These are phyloP conservation scores for Curvularia lunata DNA, from an alignment of 2,329 filamentous ascomycete genomes.

Conservation along the genomic window DNA sequence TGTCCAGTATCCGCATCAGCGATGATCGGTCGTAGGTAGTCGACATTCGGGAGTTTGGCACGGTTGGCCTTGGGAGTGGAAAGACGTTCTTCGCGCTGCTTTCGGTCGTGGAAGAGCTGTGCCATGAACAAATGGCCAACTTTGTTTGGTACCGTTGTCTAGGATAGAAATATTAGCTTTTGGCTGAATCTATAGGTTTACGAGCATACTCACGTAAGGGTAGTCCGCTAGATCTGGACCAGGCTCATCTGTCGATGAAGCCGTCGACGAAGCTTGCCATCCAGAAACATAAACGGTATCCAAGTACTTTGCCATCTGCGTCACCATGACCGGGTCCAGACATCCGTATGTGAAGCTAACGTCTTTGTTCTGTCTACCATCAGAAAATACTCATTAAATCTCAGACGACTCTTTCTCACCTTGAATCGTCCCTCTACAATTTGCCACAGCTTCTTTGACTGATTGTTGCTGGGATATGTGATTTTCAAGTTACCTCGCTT, in stretches of 20 bases:
- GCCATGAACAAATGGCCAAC: constrained; percentile 97
- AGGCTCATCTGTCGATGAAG: constrained; percentile 92
- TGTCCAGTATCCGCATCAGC: constrained; percentile 98
- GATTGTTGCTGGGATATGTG: constrained; percentile 85
- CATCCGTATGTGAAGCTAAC: constrained; percentile 96
- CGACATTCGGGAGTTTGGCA: constrained; percentile 75
- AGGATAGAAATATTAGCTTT: constrained; percentile 19
- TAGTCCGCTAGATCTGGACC: constrained; percentile 98
- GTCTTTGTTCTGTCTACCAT: constrained; percentile 70
- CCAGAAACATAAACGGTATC: constrained; percentile 99
- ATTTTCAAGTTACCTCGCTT: constrained; percentile 93
- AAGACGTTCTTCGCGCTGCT: constrained; percentile 94
- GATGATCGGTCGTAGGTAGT: constrained; percentile 94
- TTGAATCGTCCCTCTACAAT: constrained; percentile 87
- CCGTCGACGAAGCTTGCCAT: constrained; percentile 98
- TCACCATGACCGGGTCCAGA: constrained; percentile 96
- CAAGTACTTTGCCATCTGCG: constrained; percentile 98
- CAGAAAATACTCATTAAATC: constrained; percentile 10
- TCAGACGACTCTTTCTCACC: constrained; percentile 55
- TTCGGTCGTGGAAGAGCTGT: constrained; percentile 98
- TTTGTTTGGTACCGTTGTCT: constrained; percentile 99
- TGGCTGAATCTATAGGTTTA: neutral
- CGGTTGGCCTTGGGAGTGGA: constrained; percentile 76
- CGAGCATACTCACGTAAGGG: constrained; percentile 59
- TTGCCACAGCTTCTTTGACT: constrained; percentile 93